phyloP scores from a whole-genome alignment of 805 yeast genomes.

The Saturnispora silvae region DNA sequence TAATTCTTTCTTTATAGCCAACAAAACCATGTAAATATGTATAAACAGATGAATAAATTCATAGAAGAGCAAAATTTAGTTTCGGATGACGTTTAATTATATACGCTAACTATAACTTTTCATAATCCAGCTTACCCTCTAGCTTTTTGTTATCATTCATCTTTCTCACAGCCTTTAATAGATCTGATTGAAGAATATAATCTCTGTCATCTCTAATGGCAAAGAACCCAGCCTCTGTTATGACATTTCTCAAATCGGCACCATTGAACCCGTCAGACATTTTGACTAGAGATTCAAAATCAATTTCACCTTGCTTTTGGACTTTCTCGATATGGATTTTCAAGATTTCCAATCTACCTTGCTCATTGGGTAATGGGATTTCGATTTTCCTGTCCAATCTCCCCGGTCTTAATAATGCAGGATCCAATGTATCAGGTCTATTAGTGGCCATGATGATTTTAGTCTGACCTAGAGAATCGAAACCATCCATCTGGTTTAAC shows the following conservation, averaged over 20 bases:
- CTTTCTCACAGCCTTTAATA: constrained; percentile 97
- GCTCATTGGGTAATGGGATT: constrained; percentile 88
- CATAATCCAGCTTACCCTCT: constrained; percentile 93
- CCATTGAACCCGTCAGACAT: constrained; percentile 92
- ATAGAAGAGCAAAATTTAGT: no score
- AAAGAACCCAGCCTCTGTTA: constrained; percentile 89
- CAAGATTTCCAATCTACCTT: constrained; percentile 83
- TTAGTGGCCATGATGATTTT: constrained; percentile 97
- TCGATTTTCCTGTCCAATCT: constrained; percentile 97
- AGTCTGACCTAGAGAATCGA: constrained; percentile 89
- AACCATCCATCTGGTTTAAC: constrained; percentile 99
- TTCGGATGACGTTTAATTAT: no score
- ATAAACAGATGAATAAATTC: background rate
- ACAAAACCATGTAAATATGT: background rate
- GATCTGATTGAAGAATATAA: constrained; percentile 82
- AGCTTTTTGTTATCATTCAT: constrained; percentile 94
- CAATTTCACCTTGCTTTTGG: constrained; percentile 79
- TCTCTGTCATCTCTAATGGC: constrained; percentile 97
- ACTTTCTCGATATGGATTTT: constrained; percentile 87
- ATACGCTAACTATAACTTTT: constrained; percentile 70
- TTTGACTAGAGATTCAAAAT: constrained; percentile 69
- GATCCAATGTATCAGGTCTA: constrained; percentile 86
- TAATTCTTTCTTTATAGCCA: background rate
- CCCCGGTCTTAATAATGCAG: constrained; percentile 91
- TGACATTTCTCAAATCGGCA: constrained; percentile 95